A percentile compares a stretch with the other conserved stretches of the same genome.
These are phyloP conservation scores for Nasturtium officinale DNA, from an alignment of 345 rosid genomes.

Conservation along the genomic window DNA sequence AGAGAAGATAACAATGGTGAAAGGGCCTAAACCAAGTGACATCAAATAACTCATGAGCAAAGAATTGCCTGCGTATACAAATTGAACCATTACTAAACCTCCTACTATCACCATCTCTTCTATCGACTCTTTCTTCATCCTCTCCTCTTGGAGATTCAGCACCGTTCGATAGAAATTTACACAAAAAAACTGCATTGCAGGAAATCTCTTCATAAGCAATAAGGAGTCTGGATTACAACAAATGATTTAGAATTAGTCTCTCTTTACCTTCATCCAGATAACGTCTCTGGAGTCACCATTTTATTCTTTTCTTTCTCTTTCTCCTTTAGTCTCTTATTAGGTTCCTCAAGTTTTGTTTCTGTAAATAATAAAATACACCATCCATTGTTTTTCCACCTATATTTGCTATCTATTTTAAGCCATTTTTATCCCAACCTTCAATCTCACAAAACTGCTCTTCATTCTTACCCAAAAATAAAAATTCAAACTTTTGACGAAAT, in stretches of 20 bases:
- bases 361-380: constrained; percentile 25
- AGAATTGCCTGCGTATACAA: constrained; percentile 66
- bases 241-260: constrained; percentile 7
- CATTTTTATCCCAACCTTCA: constrained; percentile 30
- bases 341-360: constrained; percentile 17
- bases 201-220: constrained; percentile 11
- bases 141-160: constrained; percentile 21
- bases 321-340: constrained; percentile 26
- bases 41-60: constrained; percentile 69
- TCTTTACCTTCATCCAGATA: constrained; percentile 34
- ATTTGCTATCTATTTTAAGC: constrained; percentile 43
- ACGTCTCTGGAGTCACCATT: constrained; percentile 28
- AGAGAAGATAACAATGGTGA: constrained; percentile 68
- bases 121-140: constrained; percentile 45
- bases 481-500: neutral
- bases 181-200: constrained; percentile 19
- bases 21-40: constrained; percentile 76
- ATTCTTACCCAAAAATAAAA: constrained; percentile 8
- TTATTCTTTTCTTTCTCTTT: constrained; percentile 15
- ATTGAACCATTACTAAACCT: constrained; percentile 67
- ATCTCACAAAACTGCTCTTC: constrained; percentile 9
- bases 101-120: constrained; percentile 63
- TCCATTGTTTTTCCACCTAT: constrained; percentile 38
- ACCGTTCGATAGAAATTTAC: constrained; percentile 18
- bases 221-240: constrained; percentile 22